Evolutionary conservation across 1,284 basidiomycete genomes (phyloP).

Genomic region (Malassezia furfur): DNA sequence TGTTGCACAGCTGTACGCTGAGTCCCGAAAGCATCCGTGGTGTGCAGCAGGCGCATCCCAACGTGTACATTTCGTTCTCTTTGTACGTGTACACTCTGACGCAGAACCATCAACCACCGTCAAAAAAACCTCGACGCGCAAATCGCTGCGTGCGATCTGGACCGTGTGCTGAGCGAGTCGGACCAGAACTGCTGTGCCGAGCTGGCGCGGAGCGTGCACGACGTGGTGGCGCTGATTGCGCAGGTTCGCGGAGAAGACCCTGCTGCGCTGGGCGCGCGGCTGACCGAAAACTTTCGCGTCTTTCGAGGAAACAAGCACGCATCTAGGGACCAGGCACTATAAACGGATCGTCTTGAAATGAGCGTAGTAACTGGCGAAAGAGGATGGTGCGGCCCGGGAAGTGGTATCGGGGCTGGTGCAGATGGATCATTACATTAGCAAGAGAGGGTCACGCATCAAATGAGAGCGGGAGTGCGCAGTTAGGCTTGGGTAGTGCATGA

Average conservation of each 20-base stretch:
- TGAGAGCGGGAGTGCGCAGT: background rate
- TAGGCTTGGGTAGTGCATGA: background rate
- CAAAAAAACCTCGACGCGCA: conserved; percentile 24
- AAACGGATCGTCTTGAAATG: background rate
- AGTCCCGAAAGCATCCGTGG: conserved; percentile 28
- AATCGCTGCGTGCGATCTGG: conserved; percentile 20
- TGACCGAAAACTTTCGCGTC: background rate
- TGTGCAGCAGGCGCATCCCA: conserved; percentile 27
- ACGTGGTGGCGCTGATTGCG: background rate
- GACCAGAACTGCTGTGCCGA: conserved; percentile 22
- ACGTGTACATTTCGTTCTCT: conserved; percentile 40
- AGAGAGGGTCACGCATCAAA: background rate
- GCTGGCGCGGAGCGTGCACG: background rate
- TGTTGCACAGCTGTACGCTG: conserved; percentile 41
- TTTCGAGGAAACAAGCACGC: background rate
- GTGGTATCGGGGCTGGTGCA: background rate
- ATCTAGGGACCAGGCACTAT: background rate
- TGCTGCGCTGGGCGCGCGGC: background rate
- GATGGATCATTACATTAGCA: background rate
- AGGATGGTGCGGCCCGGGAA: background rate
- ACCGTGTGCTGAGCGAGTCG: conserved; percentile 31
- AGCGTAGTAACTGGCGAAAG: too few relatives aligned
- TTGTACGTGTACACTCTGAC: conserved; percentile 7
- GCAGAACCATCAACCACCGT: conserved; percentile 32
- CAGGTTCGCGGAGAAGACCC: background rate